Base-by-base conservation (phyloP, 495 filamentous ascomycete species). In the Xylona heveae region DNA sequence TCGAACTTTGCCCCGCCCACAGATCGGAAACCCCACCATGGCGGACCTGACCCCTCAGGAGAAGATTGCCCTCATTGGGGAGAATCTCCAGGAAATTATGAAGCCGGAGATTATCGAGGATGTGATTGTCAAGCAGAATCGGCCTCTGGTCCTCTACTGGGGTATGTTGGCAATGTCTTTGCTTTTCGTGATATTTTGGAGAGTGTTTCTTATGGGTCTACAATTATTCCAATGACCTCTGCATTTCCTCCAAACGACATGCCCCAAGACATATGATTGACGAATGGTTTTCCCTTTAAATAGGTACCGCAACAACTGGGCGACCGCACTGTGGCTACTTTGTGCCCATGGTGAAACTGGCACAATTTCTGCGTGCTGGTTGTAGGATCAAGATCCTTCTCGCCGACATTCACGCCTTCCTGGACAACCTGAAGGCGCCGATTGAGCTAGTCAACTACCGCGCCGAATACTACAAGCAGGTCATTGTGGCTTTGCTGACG, bases 251-350 rank as follows among this genome's bases (percentile, higher is more conserved):
- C 12, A 21, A 19, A 3, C 13, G 16, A 3, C 28, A 1, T 26
- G 14, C 2, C 6, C 1, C 12, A 20, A 24, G 35, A 22, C 23
- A 14, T 6, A 26, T 18, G 17, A 2, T 13, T 13, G 31, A 23
- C 24, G n/a, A 22, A 14, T 14, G 38, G 39, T n/a, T 18, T 19
- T 21, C 24, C 25, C 33, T 36, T 21, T 24, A 13, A 19, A 15
- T 28, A 68, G 70, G 76, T 30, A 88, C 78, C 8, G 78, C 78
- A 14, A 80, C 81, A 4, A 84, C 76, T 2, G 84, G 82, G 0
- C 55, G 65, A 39, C 80, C 79, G 8, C 80, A 90, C 41, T 69
- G 62, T 41, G 77, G 80, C 24, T 94, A 94, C 61, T 81, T 85
- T 36, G 74, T 85, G 1, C 65, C 76, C 9, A 71, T 70, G 46